Conservation (phyloP, 768 basidiomycete species). For the Naganishia kalamii region DNA sequence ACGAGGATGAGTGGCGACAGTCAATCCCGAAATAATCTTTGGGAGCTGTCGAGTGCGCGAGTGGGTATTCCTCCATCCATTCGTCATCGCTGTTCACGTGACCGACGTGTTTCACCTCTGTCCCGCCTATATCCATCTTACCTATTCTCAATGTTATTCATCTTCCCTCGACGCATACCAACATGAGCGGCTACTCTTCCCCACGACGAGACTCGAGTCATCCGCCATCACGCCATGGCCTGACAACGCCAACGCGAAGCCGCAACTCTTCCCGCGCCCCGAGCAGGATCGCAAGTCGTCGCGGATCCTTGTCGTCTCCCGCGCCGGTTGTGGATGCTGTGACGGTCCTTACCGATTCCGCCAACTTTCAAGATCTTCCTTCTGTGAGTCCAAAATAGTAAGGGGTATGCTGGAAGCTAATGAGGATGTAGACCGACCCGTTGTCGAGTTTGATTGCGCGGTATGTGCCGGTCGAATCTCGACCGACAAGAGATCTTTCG, state of each 20-base stretch:
- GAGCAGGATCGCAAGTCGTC: background rate
- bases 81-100: slow-evolving; percentile 1
- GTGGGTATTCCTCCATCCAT: no score
- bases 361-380: slow-evolving; percentile 2
- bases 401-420: background rate
- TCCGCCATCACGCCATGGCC: background rate
- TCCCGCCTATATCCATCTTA: background rate
- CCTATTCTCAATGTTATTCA: background rate
- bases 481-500: background rate
- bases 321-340: background rate
- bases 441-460: slow-evolving; percentile 1
- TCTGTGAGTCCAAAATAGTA: background rate
- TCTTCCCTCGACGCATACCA: background rate
- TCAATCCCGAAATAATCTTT: no score
- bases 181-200: slow-evolving; percentile 1
- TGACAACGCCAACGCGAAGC: background rate
- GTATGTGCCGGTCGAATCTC: background rate
- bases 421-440: background rate
- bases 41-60: no score
- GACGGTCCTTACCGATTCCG: background rate
- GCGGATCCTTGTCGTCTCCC: background rate
- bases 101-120: background rate
- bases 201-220: background rate
- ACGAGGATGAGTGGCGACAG: background rate
- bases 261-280: background rate